Evolutionary conservation across 345 rosid genomes (phyloP).

Genomic region (Abelmoschus esculentus): DNA sequence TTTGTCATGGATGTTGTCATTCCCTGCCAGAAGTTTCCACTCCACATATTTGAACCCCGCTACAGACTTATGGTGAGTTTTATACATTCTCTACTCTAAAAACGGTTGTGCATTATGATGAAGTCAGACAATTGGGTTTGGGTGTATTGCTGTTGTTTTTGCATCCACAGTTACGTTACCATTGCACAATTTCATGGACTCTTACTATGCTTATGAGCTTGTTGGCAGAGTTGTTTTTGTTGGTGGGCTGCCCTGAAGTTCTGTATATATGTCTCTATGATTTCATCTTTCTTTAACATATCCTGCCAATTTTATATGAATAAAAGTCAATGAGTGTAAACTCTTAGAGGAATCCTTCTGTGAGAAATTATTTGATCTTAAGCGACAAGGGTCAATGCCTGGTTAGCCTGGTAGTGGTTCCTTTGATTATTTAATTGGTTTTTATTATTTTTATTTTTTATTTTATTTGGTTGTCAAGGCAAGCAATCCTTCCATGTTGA

Average conservation of each 20-base stretch:
- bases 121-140: background rate
- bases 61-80: constrained; percentile 87
- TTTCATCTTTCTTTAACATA: background rate
- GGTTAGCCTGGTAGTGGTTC: background rate
- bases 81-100: constrained; percentile 17
- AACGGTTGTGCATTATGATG: background rate
- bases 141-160: background rate
- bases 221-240: background rate
- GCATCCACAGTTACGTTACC: background rate
- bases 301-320: background rate
- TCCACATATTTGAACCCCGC: constrained; percentile 87
- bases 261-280: background rate
- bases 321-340: background rate
- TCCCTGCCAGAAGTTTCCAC: constrained; percentile 85
- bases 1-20: constrained; percentile 86
- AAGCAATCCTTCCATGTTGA: background rate
- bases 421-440: background rate
- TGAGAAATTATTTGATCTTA: background rate
- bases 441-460: background rate
- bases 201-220: background rate
- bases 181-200: background rate
- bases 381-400: background rate
- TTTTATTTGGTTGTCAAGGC: background rate
- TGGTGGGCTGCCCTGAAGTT: background rate
- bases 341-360: background rate